A percentile compares a stretch with the other conserved stretches of the same genome.
Evolutionary conservation across 768 basidiomycete genomes (phyloP).

Genomic region (Harrya chromipes): DNA sequence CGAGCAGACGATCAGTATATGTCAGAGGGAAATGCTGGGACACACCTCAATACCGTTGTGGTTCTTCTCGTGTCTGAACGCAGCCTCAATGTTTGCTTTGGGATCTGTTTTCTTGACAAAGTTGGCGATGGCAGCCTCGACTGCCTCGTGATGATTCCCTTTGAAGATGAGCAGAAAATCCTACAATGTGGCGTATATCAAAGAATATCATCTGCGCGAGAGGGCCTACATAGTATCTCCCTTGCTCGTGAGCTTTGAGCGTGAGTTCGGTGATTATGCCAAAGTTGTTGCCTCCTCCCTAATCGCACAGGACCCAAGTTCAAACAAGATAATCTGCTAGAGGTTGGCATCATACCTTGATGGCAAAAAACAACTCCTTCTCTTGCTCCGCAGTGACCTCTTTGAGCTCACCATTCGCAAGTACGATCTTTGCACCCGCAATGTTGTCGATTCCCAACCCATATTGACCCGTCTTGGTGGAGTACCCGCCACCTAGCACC

Average conservation of each 20-base stretch:
- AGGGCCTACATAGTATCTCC: constrained; percentile 6
- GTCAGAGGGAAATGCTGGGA: neutral
- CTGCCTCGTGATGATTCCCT: neutral
- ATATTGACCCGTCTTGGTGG: constrained; percentile 31
- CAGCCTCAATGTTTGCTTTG: constrained; percentile 10
- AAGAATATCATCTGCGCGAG: neutral
- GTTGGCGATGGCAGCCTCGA: constrained; percentile 2
- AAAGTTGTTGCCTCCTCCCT: constrained; percentile 28
- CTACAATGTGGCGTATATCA: neutral
- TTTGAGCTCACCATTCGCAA: constrained; percentile 24
- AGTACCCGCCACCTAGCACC: constrained; percentile 36
- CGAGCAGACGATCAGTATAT: neutral
- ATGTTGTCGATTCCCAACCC: constrained; percentile 36
- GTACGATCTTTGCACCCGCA: constrained; percentile 23
- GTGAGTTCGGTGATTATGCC: constrained; percentile 29
- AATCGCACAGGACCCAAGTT: neutral
- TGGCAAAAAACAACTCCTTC: constrained; percentile 3
- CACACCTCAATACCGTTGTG: constrained; percentile 2
- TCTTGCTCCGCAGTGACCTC: constrained; percentile 2
- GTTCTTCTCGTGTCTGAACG: constrained; percentile 3
- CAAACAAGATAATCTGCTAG: neutral
- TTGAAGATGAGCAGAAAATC: constrained; percentile 3
- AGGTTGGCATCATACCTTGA: constrained; percentile 2
- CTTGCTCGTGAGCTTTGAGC: constrained; percentile 16
- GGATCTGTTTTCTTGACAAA: constrained; percentile 2